Conservation (phyloP, 805 yeast species). For the Candida golubevii region DNA sequence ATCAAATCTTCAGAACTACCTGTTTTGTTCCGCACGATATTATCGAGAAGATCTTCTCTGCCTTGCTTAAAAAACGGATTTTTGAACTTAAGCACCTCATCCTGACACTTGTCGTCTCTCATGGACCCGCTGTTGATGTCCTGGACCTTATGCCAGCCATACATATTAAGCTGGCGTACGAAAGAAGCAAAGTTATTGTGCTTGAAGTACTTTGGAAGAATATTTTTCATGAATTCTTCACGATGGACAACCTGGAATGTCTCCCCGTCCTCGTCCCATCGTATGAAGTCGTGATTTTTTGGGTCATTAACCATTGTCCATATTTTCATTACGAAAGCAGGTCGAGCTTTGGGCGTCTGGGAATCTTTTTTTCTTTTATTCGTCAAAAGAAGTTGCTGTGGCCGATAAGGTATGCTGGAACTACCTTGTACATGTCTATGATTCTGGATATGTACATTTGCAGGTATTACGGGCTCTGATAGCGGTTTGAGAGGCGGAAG, state of each 20-base stretch:
- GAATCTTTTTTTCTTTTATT: slow-evolving; percentile 30
- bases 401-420: slow-evolving; percentile 6
- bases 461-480: slow-evolving; percentile 16
- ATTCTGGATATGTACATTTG: slow-evolving; percentile 6
- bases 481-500: slow-evolving; percentile 18
- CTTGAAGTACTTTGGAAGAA: slow-evolving; percentile 89
- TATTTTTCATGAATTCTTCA: slow-evolving; percentile 76
- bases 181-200: slow-evolving; percentile 94
- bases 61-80: slow-evolving; percentile 75
- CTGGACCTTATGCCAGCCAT: slow-evolving; percentile 98
- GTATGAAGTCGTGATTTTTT: slow-evolving; percentile 61
- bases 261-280: slow-evolving; percentile 83
- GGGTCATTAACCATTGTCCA: slow-evolving; percentile 95
- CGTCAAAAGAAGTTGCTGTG: slow-evolving; percentile 7
- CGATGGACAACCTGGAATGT: slow-evolving; percentile 81
- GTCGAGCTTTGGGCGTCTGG: slow-evolving; percentile 52
- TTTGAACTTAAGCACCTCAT: slow-evolving; percentile 86
- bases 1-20: slow-evolving; percentile 21
- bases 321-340: slow-evolving; percentile 88
- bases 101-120: slow-evolving; percentile 44
- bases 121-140: slow-evolving; percentile 78
- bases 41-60: slow-evolving; percentile 79
- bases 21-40: slow-evolving; percentile 72
- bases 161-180: slow-evolving; percentile 95
- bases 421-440: slow-evolving; percentile 8